Base-by-base conservation (phyloP, 176 grass and related monocot genomes). In the Carex scoparia region DNA sequence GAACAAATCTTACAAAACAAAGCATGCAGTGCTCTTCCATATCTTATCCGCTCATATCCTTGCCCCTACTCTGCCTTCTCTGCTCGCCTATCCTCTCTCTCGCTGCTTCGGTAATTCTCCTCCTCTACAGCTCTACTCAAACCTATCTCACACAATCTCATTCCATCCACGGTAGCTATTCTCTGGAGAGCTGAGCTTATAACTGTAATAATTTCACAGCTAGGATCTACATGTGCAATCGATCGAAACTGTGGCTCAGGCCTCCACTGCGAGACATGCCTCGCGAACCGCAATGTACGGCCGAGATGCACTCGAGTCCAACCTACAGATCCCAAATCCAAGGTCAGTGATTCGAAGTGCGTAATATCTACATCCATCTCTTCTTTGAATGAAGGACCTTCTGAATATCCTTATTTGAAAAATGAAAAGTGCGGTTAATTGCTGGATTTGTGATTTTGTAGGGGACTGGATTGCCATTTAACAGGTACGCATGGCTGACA, bases 401-500 rank as follows among this genome's bases (percentile, higher is more conserved):
- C 1, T 54, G 14, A 11, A 58, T 54, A 30, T 79, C 18, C 53
- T 46, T 79, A 56, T 46, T 73, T 79, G 44, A 62, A 11, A 5
- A 42, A 42, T 42, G 5, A 42, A 6, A 42, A 42, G 44, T 59
- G 23, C 5, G 18, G 16, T 37, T 84, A 31, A 32, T 54, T 42
- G 67, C 16, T 63, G 65, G 23, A 40, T 13, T 37, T 69, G 9
- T 49, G 10, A 0, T 2, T 4, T 27, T 7, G 19, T 87, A 93
- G 94, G 91, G 86, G 27, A 65, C 14, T n/a, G 88, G 65, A 18
- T 76, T 98, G 77, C 91, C 96, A 66, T 98, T 95, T 82, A 98
- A 98, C 88, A 83, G 96, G 56, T 98, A 94, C 91, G 53, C 96
- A 2, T 95, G 96, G 96, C 87, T 98, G 46, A 98, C 96, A 75